phyloP scores from a whole-genome alignment of 495 filamentous ascomycete genomes.

The Penicillium angulare region DNA sequence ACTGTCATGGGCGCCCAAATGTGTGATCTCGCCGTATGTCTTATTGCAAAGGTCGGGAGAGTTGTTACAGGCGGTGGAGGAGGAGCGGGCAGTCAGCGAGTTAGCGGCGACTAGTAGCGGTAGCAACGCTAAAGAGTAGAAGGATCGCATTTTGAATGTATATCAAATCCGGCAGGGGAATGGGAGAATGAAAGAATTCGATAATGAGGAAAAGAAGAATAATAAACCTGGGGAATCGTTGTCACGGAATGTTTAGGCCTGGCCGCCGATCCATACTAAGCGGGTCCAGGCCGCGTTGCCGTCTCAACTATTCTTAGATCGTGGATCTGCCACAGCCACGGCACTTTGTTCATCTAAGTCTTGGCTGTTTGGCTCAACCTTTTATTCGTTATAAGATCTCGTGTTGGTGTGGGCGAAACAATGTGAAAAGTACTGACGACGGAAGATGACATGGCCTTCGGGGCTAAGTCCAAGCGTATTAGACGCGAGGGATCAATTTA shows the following conservation, averaged over 20 bases:
- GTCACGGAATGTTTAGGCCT: no score
- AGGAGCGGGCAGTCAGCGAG: conserved; percentile 29
- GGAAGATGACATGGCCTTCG: not conserved
- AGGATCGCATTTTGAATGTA: conserved; percentile 31
- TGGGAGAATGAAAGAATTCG: not conserved
- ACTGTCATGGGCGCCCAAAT: conserved; percentile 64
- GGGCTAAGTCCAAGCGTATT: no score
- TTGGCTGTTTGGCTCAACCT: no score
- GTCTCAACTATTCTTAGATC: conserved; percentile 39
- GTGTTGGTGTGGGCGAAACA: no score
- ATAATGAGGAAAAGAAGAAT: conserved; percentile 6
- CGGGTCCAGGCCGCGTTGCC: conserved; percentile 35
- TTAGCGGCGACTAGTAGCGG: conserved; percentile 29
- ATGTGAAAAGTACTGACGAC: conserved; percentile 2
- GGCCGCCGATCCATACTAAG: conserved; percentile 14
- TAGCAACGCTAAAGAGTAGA: conserved; percentile 30
- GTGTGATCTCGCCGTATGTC: conserved; percentile 60
- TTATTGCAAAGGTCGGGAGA: conserved; percentile 57
- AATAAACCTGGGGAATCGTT: conserved; percentile 15
- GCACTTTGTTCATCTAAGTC: no score
- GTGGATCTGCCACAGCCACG: not conserved
- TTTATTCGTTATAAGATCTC: no score
- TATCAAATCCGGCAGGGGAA: no score
- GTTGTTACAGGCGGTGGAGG: conserved; percentile 58
- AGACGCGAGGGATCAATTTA: not conserved